These are phyloP conservation scores for Globisporangium iwayamae DNA, from an alignment of 352 stramenopile genomes.

Conservation along the genomic window DNA sequence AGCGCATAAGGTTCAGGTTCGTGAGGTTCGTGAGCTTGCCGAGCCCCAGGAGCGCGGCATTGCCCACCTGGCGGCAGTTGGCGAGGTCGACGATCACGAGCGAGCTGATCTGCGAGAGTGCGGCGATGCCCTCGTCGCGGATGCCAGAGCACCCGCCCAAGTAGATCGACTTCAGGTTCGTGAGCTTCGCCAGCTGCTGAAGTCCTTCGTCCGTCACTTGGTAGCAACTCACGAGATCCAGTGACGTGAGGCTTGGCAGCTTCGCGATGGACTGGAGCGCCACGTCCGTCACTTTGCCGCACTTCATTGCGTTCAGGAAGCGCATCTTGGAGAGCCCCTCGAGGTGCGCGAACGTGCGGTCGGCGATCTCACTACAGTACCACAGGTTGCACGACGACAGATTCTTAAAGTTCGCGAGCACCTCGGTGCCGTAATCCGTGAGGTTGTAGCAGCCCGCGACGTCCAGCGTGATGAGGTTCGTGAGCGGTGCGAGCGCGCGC, in stretches of 20 bases:
- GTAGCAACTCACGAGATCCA: slow-evolving; percentile 82
- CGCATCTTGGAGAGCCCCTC: slow-evolving; percentile 47
- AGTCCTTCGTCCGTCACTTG: slow-evolving; percentile 59
- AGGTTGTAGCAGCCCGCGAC: slow-evolving; percentile 80
- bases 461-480: slow-evolving; percentile 59
- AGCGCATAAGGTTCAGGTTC: slow-evolving; percentile 79
- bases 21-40: slow-evolving; percentile 55
- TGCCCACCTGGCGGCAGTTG: slow-evolving; percentile 75
- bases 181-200: slow-evolving; percentile 28
- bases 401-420: slow-evolving; percentile 49
- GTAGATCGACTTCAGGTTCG: slow-evolving; percentile 60
- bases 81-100: slow-evolving; percentile 66
- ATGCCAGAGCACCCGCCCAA: slow-evolving; percentile 58
- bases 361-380: slow-evolving; percentile 81
- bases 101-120: slow-evolving; percentile 32
- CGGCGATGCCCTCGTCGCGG: slow-evolving; percentile 53
- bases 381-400: slow-evolving; percentile 72
- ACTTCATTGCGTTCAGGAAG: slow-evolving; percentile 84
- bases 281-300: slow-evolving; percentile 60
- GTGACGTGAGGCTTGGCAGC: slow-evolving; percentile 49
- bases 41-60: slow-evolving; percentile 48
- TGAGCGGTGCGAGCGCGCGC: slow-evolving; percentile 41
- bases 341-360: slow-evolving; percentile 57
- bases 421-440: slow-evolving; percentile 58
- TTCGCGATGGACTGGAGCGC: slow-evolving; percentile 45